Evolutionary conservation across 495 filamentous ascomycete genomes (phyloP).

Genomic region (Aeminium ludgeri): DNA sequence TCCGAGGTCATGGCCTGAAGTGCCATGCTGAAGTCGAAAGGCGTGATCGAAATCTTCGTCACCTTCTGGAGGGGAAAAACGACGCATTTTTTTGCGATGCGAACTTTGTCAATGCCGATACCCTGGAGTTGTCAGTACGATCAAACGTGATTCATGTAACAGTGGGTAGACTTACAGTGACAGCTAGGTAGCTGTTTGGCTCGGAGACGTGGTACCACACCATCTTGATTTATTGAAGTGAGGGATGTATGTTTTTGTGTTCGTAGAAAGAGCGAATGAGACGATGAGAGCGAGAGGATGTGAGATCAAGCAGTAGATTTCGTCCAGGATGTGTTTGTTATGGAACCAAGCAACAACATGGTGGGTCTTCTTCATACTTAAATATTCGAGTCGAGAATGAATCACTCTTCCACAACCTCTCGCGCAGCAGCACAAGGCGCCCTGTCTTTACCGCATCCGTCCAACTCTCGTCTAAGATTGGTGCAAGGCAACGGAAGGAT

Average conservation of each 20-base stretch:
- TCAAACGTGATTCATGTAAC: not conserved
- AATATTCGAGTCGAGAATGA: not conserved
- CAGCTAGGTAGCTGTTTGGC: conserved; percentile 50
- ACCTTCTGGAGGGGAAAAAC: conserved; percentile 24
- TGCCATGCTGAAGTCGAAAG: conserved; percentile 29
- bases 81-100: conserved; percentile 49
- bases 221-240: not conserved
- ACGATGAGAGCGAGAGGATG: not conserved
- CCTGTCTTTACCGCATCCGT: too few relatives aligned
- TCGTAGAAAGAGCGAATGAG: not conserved
- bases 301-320: too few relatives aligned
- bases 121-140: conserved; percentile 30
- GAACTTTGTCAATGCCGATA: conserved; percentile 49
- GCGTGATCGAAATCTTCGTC: conserved; percentile 44
- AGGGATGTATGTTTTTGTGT: not conserved
- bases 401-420: not conserved
- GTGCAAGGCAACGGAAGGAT: too few relatives aligned
- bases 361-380: not conserved
- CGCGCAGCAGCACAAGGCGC: not conserved
- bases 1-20: conserved; percentile 58
- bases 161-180: conserved; percentile 27
- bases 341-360: too few relatives aligned
- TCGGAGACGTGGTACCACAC: conserved; percentile 28
- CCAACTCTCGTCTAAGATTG: too few relatives aligned
- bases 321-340: too few relatives aligned